Evolutionary conservation across 179 eudicot species (phyloP).

Genomic region (Amaranthus tricolor): DNA sequence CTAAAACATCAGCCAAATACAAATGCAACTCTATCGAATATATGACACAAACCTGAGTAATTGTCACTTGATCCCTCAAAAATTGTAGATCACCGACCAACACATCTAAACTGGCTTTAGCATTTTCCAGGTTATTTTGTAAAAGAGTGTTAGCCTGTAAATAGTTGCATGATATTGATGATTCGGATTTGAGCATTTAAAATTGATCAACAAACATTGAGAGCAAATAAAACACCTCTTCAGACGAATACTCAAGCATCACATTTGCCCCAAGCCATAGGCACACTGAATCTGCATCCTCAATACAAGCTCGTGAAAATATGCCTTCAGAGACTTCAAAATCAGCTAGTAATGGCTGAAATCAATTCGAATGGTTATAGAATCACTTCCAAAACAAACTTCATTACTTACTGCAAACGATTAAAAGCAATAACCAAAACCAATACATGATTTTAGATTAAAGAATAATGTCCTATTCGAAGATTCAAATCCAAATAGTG

Average conservation of each 20-base stretch:
- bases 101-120: conserved; percentile 89
- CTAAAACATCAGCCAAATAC: background rate
- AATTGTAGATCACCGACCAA: conserved; percentile 77
- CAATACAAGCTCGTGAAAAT: conserved; percentile 77
- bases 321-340: conserved; percentile 98
- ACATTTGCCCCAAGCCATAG: conserved; percentile 98
- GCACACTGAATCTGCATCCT: conserved; percentile 88
- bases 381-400: background rate
- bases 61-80: conserved; percentile 83
- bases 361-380: background rate
- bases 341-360: conserved; percentile 84
- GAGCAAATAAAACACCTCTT: conserved; percentile 55
- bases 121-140: conserved; percentile 81
- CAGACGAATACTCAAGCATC: conserved; percentile 93
- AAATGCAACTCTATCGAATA: background rate
- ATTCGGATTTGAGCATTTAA: conserved; percentile 1
- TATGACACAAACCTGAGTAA: conserved; percentile 60
- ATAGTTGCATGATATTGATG: conserved; percentile 17
- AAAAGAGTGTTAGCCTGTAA: conserved; percentile 71
- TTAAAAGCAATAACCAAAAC: background rate
- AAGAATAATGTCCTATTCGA: background rate
- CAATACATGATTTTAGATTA: conserved; percentile 1
- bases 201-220: background rate
- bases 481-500: background rate
- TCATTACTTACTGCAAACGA: background rate